Percentiles rank a stretch among this genome's conserved stretches.
phyloP scores from a whole-genome alignment of 2,329 filamentous ascomycete species.

The Raffaelea arxii region DNA sequence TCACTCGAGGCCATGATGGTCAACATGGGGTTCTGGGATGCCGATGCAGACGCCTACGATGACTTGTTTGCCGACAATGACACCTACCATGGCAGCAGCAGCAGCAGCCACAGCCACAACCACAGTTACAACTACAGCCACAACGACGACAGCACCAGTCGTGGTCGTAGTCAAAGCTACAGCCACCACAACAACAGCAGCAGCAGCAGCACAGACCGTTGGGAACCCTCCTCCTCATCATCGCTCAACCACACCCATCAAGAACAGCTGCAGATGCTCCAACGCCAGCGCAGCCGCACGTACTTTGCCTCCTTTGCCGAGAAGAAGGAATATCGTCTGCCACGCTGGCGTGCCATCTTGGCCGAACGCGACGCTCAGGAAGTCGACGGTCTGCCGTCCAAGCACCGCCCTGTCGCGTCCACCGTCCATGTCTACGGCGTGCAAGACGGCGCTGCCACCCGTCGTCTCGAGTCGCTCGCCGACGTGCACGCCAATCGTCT shows the following conservation, averaged over 20 bases:
- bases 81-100: not conserved
- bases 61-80: conserved; percentile 8
- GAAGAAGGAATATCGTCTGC: conserved; percentile 10
- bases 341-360: conserved; percentile 11
- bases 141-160: no score
- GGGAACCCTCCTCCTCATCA: not conserved
- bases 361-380: conserved; percentile 7
- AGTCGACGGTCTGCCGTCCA: not conserved
- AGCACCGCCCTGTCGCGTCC: not conserved
- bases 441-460: conserved; percentile 38
- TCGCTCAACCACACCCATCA: not conserved
- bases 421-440: conserved; percentile 44
- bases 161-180: no score
- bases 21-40: conserved; percentile 15
- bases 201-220: no score
- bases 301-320: conserved; percentile 7
- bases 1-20: conserved; percentile 16
- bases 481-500: conserved; percentile 11
- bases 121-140: no score
- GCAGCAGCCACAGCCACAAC: no score
- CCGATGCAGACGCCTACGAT: conserved; percentile 9
- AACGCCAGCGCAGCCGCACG: conserved; percentile 7
- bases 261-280: not conserved
- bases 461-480: conserved; percentile 21
- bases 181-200: not conserved